Evolutionary conservation across 352 stramenopile genomes (phyloP), one percentile per base, ranked within the genome.

Genomic region (Phytophthora fragariae): DNA sequence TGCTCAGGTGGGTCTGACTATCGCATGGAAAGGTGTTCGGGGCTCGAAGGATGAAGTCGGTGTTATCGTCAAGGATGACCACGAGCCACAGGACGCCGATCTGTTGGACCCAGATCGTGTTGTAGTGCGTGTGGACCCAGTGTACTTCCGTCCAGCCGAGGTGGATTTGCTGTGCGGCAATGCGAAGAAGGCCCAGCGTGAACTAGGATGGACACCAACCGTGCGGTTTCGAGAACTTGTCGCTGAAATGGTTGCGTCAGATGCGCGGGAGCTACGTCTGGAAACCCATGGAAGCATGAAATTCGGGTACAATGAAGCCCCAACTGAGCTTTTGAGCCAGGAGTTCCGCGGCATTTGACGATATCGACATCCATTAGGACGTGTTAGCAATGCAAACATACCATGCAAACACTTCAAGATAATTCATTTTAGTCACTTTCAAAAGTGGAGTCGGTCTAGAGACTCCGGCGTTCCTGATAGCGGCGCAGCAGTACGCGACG

Each of bases 61-160:
- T 49, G 94, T 99, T 39, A 88, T 98, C 74, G 89, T 88, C 5
- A 80, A 72, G 41, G 65, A 75, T 56, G 27, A 47, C 33, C 9
- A 56, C 5, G 41, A 62, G 31, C 59, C 72, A 0, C 49, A 67
- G 7, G 46, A 69, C 4, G 37, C 19, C 3, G 29, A 60, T 24
- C 27, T 62, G 2, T 21, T 73, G 11, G 89, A 99, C 70, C 80
- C 93, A 62, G 85, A 86, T 33, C 84, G 90, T 21, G 86, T 99
- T 29, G 76, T 99, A 27, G 97, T 99, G 29, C 88, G 89, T 37
- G 92, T 99, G 46, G 98, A 99, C 69, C 94, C 95, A 39, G 89
- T 90, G 67, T 99, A 99, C 81, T 99, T 99, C 86, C 97, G 98
- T 29, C 98, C 98, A 21, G 98, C 97, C 2, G 98, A 99, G 79